These are phyloP conservation scores for Fistulifera pelliculosa DNA, from an alignment of 108 stramenopile species.

Conservation along the genomic window DNA sequence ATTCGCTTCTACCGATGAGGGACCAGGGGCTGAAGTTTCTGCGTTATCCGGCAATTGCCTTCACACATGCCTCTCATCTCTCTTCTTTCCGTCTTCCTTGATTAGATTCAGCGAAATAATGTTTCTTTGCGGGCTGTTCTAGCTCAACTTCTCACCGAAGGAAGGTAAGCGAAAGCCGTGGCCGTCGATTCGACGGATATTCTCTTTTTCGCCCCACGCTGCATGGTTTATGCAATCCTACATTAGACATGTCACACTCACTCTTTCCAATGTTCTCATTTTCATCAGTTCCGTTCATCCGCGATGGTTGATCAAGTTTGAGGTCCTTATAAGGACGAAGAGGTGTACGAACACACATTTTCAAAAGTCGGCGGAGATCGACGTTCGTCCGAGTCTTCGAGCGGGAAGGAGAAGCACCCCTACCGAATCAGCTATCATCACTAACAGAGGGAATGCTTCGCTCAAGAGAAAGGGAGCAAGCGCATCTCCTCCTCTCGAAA, in stretches of 20 bases:
- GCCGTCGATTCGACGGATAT: too few species aligned
- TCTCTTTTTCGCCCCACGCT: too few species aligned
- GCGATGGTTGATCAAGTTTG: constrained; percentile 39
- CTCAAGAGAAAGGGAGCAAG: too few species aligned
- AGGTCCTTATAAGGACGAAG: constrained; percentile 38
- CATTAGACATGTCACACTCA: too few species aligned
- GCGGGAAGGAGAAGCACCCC: background rate
- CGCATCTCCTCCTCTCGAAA: background rate
- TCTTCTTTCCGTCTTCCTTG: constrained; percentile 1
- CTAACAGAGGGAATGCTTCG: background rate
- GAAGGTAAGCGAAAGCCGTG: background rate
- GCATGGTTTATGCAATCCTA: too few species aligned
- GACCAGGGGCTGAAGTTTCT: background rate
- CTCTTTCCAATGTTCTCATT: too few species aligned
- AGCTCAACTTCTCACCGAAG: constrained; percentile 26
- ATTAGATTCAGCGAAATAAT: constrained; percentile 17
- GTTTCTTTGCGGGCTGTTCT: constrained; percentile 19
- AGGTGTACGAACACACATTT: constrained; percentile 37
- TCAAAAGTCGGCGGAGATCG: background rate
- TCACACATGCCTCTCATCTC: constrained; percentile 1
- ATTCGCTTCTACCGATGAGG: background rate
- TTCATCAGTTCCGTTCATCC: constrained; percentile 26
- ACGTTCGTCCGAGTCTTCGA: too few species aligned
- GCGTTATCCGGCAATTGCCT: background rate
- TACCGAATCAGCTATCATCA: background rate